Base-by-base conservation (phyloP, 345 rosid genomes). In the Eutrema yunnanense region DNA sequence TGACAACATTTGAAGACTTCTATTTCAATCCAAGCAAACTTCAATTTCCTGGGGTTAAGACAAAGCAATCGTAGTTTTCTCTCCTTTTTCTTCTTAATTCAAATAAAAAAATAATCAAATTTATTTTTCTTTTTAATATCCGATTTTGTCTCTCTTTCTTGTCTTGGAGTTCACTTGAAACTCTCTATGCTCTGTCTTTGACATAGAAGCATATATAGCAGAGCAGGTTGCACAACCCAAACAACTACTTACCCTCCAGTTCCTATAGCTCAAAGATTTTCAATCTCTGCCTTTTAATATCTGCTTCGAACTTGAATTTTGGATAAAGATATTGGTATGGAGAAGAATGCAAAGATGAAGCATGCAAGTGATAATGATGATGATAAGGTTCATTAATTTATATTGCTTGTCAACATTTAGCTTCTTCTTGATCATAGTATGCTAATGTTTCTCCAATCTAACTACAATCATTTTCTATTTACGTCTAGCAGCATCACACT, bases 11-110 rank as follows among this genome's bases (percentile, higher is more conserved):
- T 52, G 44, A 65, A 76, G 16, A 55, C 80, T 76, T 76, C 48
- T 41, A 76, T 76, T 76, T 69, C 32, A 76, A 70, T 70, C 14
- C 75, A 76, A 76, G 80, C 67, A 76, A 70, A 47, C 79, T 29
- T 12, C 52, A 53, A 56, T 62, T 75, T 69, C 71, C 41, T 48
- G 13, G 75, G 66, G 63, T 76, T 30, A 69, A 69, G 79, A 32
- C 41, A 76, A 76, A 69, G 75, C 79, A 63, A 63, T 10, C 70
- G 61, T 63, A 46, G 40, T 55, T 65, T 30, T 54, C 46, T 34
- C 69, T 42, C 26, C 8, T 32, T 75, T 66, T 51, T 32, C 44
- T 38, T 67, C 62, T 42, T 22, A 2, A 22, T 22, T 19, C 48
- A 58, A 67, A 74, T 44, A 49, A 75, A 50, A 50, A 51, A 60